These are phyloP conservation scores for Salvia sclarea DNA, from an alignment of 305 asterid species.

Conservation along the genomic window DNA sequence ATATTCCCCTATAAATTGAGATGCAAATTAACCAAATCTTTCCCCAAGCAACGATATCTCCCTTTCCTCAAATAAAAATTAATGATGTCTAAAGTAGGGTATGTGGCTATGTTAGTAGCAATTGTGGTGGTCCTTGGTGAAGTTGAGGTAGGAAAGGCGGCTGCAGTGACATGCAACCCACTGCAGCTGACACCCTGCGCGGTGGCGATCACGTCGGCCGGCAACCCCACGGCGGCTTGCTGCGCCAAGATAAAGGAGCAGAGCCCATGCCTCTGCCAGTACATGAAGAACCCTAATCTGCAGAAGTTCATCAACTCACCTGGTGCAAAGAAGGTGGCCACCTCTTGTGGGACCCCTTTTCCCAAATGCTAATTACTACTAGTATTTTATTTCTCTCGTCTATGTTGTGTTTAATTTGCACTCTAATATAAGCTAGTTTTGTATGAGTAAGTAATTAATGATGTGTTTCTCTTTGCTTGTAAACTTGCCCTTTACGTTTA, in stretches of 20 bases:
- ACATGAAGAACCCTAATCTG: slow-evolving; percentile 70
- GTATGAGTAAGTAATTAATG: slow-evolving; percentile 15
- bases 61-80: background rate
- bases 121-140: slow-evolving; percentile 38
- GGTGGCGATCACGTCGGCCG: slow-evolving; percentile 58
- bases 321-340: slow-evolving; percentile 69
- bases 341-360: slow-evolving; percentile 47
- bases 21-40: slow-evolving; percentile 32
- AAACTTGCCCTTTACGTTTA: slow-evolving; percentile 28
- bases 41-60: slow-evolving; percentile 26
- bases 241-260: slow-evolving; percentile 70
- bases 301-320: slow-evolving; percentile 73
- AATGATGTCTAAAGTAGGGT: slow-evolving; percentile 37
- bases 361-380: slow-evolving; percentile 40
- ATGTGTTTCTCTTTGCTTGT: slow-evolving; percentile 28
- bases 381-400: no score
- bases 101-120: slow-evolving; percentile 32
- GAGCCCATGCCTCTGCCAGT: slow-evolving; percentile 76
- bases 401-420: background rate
- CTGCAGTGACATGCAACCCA: slow-evolving; percentile 62
- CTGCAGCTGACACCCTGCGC: slow-evolving; percentile 79
- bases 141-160: slow-evolving; percentile 39
- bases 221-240: slow-evolving; percentile 49
- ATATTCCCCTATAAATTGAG: slow-evolving; percentile 39
- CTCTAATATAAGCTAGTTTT: background rate